Base-by-base conservation (phyloP, 805 yeast genomes). In the Wickerhamiella brachini region DNA sequence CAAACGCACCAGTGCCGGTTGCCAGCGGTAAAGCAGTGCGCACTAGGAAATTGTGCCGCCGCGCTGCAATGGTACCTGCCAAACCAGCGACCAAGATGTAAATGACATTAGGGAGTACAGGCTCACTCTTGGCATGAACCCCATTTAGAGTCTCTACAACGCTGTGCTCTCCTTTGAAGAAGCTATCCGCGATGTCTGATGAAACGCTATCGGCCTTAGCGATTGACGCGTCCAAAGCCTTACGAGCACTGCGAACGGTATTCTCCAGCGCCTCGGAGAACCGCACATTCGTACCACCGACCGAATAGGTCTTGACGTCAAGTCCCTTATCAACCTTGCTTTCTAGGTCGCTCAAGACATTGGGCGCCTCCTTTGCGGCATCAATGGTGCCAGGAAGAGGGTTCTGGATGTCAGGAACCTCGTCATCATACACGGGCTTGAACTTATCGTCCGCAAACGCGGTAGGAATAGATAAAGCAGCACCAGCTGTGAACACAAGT, bases 61-160 rank as follows among this genome's bases (percentile, higher is more conserved):
- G 83, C 1, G 93, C 78, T 48, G 80, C 59, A 49, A 86, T 80
- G 45, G 83, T 75, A 39, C 95, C 95, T 7, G 86, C 68, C 50
- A 87, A 71, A 2, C 79, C 74, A 13, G 86, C 88, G 26, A 85
- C 76, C 9, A 79, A 62, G 41, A 87, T 72, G 63, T 85, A 87
- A 29, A 85, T 65, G 3, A 80, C 67, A 55, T 82, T 83, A 13
- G 95, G 93, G 48, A 83, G 71, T 48, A 85, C 66, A 47, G 79
- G 84, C 68, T 87, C 95, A 43, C 72, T 66, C 57, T 70, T 77
- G 54, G 76, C 72, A 63, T 81, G 87, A 57, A 87, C 72, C 15
- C 72, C 71, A 24, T 88, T 72, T 10, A 85, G 65, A 1, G 90
- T 81, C 29, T 71, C 63, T 8, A 85, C 75, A 48, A 84, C 79